Percentiles rank a stretch among this genome's conserved stretches.
Evolutionary conservation across 139 green algal genomes (phyloP).

Genomic region (Coccomyxa sp.): DNA sequence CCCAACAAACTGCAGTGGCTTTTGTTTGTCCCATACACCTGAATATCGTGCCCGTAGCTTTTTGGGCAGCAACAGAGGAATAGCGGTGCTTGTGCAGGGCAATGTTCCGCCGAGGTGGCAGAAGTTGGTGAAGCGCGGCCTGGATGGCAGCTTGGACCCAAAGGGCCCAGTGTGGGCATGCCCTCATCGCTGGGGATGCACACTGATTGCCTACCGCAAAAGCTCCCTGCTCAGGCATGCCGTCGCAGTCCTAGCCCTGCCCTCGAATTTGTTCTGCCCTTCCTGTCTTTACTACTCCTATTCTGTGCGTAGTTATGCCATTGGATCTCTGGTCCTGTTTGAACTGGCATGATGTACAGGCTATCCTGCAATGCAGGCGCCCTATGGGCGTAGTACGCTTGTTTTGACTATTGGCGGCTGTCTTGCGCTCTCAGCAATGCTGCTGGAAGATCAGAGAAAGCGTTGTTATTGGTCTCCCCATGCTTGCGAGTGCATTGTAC

Average conservation of each 20-base stretch:
- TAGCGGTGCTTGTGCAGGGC: conserved; percentile 9
- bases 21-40: background rate
- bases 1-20: background rate
- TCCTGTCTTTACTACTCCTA: no score
- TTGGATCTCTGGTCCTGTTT: no score
- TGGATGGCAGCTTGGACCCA: conserved; percentile 13
- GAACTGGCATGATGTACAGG: no score
- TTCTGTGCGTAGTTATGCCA: no score
- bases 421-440: no score
- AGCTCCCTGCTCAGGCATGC: conserved; percentile 36
- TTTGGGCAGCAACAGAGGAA: background rate
- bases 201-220: conserved; percentile 61
- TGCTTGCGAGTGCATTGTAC: no score
- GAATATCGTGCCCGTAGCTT: background rate
- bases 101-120: conserved; percentile 52
- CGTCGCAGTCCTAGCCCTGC: background rate
- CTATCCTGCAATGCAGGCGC: no score
- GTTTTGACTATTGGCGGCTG: no score
- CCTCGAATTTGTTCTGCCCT: no score
- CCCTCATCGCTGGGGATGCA: conserved; percentile 77
- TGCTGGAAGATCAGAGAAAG: no score
- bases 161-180: conserved; percentile 59
- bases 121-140: conserved; percentile 48
- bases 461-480: no score
- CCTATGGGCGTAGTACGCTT: no score